Evolutionary conservation across 2,329 filamentous ascomycete species (phyloP).

Genomic region (Dactylellina sp.): DNA sequence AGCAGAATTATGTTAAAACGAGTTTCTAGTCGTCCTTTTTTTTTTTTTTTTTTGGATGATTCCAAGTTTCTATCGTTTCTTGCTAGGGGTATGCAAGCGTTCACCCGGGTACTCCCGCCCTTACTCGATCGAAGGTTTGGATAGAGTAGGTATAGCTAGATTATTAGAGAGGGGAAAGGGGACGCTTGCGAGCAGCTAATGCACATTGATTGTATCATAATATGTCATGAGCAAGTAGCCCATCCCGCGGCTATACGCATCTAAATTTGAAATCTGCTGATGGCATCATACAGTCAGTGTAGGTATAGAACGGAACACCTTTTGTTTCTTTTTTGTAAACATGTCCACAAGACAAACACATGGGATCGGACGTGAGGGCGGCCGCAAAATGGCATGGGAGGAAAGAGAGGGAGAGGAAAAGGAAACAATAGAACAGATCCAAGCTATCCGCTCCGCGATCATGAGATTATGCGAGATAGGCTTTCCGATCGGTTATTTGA

Average conservation of each 20-base stretch:
- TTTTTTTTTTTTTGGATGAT: background rate
- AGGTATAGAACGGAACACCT: background rate
- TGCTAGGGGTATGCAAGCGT: background rate
- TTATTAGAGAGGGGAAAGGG: background rate
- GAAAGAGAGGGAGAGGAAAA: background rate
- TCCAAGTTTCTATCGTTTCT: slow-evolving; percentile 7
- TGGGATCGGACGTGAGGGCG: slow-evolving; percentile 17
- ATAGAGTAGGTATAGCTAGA: background rate
- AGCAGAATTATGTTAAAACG: background rate
- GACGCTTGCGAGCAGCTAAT: background rate
- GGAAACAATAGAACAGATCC: background rate
- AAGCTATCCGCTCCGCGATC: background rate
- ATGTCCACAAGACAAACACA: slow-evolving; percentile 18
- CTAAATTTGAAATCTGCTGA: slow-evolving; percentile 20
- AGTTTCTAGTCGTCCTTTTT: background rate
- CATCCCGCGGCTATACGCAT: slow-evolving; percentile 21
- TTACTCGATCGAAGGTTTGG: background rate
- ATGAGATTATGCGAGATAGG: slow-evolving; percentile 2
- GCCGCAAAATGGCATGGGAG: background rate
- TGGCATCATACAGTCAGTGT: slow-evolving; percentile 36
- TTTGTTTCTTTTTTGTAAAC: background rate
- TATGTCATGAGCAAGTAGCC: background rate
- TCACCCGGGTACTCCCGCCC: slow-evolving; percentile 11
- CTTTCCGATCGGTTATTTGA: background rate
- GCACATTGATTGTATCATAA: background rate